Conservation (phyloP, 2,329 filamentous ascomycete genomes). For the Hortaea werneckii region DNA sequence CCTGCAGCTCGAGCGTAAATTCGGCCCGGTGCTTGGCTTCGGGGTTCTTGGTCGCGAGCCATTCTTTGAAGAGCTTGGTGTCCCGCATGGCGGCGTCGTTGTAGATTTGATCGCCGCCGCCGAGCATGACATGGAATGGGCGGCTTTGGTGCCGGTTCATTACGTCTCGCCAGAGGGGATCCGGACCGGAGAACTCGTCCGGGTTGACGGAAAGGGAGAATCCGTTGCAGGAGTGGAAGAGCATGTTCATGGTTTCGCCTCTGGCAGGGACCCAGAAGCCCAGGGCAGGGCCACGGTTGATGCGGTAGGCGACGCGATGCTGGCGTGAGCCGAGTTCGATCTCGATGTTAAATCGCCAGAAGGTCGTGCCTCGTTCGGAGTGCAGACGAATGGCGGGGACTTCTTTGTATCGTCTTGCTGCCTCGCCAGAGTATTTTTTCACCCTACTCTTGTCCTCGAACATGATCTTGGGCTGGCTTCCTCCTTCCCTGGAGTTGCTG, state of each 20-base stretch:
- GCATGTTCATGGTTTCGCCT: constrained; percentile 88
- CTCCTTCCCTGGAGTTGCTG: constrained; percentile 13
- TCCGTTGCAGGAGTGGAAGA: constrained; percentile 97
- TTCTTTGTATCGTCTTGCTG: constrained; percentile 69
- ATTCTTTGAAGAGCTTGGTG: constrained; percentile 67
- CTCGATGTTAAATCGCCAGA: constrained; percentile 95
- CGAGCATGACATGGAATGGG: constrained; percentile 97
- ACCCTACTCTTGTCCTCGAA: constrained; percentile 37
- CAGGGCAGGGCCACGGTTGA: constrained; percentile 79
- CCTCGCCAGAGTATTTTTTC: constrained; percentile 63
- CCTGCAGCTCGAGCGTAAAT: constrained; percentile 72
- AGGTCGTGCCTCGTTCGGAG: constrained; percentile 76
- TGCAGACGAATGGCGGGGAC: constrained; percentile 75
- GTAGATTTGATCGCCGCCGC: constrained; percentile 93
- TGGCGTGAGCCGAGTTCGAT: constrained; percentile 71
- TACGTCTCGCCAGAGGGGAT: constrained; percentile 94
- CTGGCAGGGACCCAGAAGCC: constrained; percentile 90
- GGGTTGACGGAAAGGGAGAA: constrained; percentile 74
- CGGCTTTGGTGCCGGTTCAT: constrained; percentile 82
- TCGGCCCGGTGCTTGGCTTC: constrained; percentile 67
- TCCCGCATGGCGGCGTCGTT: constrained; percentile 76
- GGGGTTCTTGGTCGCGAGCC: constrained; percentile 72
- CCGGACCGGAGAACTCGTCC: constrained; percentile 76
- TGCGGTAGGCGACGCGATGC: constrained; percentile 84
- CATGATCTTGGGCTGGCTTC: constrained; percentile 17